Percentiles rank a stretch among this genome's conserved stretches.
Evolutionary conservation across 192 early-diverging fungal genomes (phyloP).

Genomic region (Martensiomyces pterosporus): DNA sequence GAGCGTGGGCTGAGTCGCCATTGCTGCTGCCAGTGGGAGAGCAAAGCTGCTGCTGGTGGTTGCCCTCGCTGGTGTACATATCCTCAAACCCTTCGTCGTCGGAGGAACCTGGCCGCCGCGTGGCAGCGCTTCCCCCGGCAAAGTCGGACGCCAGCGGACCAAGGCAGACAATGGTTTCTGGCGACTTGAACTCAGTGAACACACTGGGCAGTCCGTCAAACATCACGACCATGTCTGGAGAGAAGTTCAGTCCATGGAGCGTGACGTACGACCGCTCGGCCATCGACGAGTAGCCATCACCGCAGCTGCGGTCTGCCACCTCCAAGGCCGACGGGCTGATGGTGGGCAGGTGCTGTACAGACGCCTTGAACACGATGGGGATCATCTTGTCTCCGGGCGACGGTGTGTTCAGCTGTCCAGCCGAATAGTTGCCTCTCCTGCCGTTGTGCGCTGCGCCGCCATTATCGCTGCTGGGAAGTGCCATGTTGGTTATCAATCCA

Average conservation of each 20-base stretch:
- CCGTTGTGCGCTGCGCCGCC: conserved; percentile 1
- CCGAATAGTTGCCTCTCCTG: not conserved
- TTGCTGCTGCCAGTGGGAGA: no score
- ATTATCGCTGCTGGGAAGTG: not conserved
- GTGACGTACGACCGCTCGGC: conserved; percentile 48
- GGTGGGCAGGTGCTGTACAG: conserved; percentile 40
- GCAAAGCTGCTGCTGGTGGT: not conserved
- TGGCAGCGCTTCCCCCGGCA: conserved; percentile 2
- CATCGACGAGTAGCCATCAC: conserved; percentile 6
- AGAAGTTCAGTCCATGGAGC: conserved; percentile 67
- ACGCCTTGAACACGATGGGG: conserved; percentile 43
- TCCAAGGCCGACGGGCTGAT: conserved; percentile 21
- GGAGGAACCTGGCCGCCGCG: no score
- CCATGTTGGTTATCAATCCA: no score
- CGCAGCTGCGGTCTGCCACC: conserved; percentile 8
- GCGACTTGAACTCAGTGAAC: conserved; percentile 40
- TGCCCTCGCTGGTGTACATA: not conserved
- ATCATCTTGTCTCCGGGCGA: conserved; percentile 16
- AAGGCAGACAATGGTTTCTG: conserved; percentile 38
- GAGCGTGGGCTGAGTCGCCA: no score
- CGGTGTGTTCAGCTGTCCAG: conserved; percentile 3
- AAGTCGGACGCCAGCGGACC: conserved; percentile 40
- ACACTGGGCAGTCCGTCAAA: conserved; percentile 58
- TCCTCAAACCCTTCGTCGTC: not conserved
- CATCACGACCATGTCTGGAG: conserved; percentile 64